A percentile compares a stretch with the other conserved stretches of the same genome.
Evolutionary conservation across 129 eudicot genomes (phyloP).

Genomic region (Deinandra increscens): DNA sequence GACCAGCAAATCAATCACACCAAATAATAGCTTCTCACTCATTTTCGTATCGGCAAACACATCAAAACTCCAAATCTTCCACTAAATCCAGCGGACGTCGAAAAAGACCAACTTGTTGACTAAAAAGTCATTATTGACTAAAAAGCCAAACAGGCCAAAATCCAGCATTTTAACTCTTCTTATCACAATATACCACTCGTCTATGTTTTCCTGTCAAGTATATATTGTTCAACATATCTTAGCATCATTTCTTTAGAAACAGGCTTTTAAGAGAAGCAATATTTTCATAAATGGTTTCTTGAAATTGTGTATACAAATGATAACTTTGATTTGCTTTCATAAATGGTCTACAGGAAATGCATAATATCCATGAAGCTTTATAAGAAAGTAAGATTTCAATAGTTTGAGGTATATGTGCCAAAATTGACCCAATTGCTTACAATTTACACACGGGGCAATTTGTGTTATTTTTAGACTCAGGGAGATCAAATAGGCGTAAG

Average conservation of each 20-base stretch:
- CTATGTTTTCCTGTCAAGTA: slow-evolving; percentile 58
- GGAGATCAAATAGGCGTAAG: background rate
- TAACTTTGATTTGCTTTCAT: slow-evolving; percentile 2
- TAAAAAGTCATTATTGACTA: too few relatives aligned
- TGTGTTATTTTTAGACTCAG: background rate
- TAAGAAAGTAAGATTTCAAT: background rate
- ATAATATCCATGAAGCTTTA: background rate
- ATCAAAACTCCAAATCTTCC: too few relatives aligned
- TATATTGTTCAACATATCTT: slow-evolving; percentile 12
- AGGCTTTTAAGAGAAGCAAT: background rate
- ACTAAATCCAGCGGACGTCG: too few relatives aligned
- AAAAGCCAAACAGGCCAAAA: too few relatives aligned
- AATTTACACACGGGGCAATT: background rate
- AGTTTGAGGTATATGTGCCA: background rate
- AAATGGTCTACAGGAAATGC: background rate
- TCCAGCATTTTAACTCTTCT: too few relatives aligned
- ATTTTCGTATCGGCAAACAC: too few relatives aligned
- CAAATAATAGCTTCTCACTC: too few relatives aligned
- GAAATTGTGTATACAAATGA: slow-evolving; percentile 8
- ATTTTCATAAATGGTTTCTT: too few relatives aligned
- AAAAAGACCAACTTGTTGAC: too few relatives aligned
- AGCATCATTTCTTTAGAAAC: background rate
- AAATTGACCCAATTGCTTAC: background rate
- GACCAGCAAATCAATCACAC: too few relatives aligned
- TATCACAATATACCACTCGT: too few relatives aligned